Evolutionary conservation across 306 rosid species (phyloP).

Genomic region (Datisca glomerata): DNA sequence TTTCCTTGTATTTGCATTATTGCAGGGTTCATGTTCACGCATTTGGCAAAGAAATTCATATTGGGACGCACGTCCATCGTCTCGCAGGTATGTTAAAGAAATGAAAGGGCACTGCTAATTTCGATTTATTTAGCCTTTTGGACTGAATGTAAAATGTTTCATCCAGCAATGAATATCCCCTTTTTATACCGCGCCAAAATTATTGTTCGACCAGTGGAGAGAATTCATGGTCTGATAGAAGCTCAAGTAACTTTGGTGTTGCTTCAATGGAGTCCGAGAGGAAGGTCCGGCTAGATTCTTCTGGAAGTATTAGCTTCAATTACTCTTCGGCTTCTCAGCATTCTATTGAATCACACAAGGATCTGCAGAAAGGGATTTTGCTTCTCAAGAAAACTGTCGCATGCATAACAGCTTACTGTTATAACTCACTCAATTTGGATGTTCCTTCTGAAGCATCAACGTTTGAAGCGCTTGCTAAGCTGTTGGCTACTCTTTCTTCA

Average conservation of each 20-base stretch:
- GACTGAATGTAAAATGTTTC: slow-evolving; percentile 16
- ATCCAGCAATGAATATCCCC: slow-evolving; percentile 88
- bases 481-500: slow-evolving; percentile 79
- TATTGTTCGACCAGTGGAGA: slow-evolving; percentile 78
- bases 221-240: slow-evolving; percentile 90
- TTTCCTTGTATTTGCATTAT: slow-evolving; percentile 3
- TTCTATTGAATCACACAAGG: slow-evolving; percentile 64
- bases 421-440: slow-evolving; percentile 69
- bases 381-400: slow-evolving; percentile 93
- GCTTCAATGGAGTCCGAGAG: slow-evolving; percentile 92
- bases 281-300: slow-evolving; percentile 61
- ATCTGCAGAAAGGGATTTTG: slow-evolving; percentile 88
- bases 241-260: slow-evolving; percentile 88
- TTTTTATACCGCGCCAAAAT: slow-evolving; percentile 88
- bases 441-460: slow-evolving; percentile 85
- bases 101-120: slow-evolving; percentile 8
- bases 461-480: slow-evolving; percentile 82
- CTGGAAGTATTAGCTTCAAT: slow-evolving; percentile 66
- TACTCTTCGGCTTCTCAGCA: slow-evolving; percentile 69
- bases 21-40: slow-evolving; percentile 94
- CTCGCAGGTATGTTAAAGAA: slow-evolving; percentile 46
- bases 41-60: slow-evolving; percentile 96
- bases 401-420: slow-evolving; percentile 77
- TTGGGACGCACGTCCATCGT: slow-evolving; percentile 81
- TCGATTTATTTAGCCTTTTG: slow-evolving; percentile 11